A percentile compares a stretch with the other conserved stretches of the same genome.
Conservation (phyloP, 2,329 filamentous ascomycete species). For the Paramyrothecium sp. region DNA sequence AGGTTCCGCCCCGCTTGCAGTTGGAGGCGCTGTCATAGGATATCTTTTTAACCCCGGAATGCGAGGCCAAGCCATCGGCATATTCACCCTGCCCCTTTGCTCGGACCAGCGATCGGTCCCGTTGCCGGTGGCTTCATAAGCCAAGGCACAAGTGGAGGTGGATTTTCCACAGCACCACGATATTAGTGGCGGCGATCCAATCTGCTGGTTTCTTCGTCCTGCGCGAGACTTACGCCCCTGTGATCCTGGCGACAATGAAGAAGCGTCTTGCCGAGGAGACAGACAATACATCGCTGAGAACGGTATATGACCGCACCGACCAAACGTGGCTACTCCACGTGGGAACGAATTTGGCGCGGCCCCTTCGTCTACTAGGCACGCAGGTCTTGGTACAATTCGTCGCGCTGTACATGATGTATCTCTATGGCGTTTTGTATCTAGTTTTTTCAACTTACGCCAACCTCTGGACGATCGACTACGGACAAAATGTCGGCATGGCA, state of each 20-base stretch:
- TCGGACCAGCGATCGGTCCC: slow-evolving; percentile 49
- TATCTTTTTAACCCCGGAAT: slow-evolving; percentile 60
- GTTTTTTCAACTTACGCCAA: slow-evolving; percentile 47
- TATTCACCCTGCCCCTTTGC: slow-evolving; percentile 60
- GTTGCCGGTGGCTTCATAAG: slow-evolving; percentile 32
- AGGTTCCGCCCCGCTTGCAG: slow-evolving; percentile 12
- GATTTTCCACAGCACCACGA: slow-evolving; percentile 31
- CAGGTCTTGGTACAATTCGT: slow-evolving; percentile 48
- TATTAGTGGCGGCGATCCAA: slow-evolving; percentile 17
- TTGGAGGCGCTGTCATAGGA: too few species aligned
- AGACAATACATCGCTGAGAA: slow-evolving; percentile 3
- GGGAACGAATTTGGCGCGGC: slow-evolving; percentile 33
- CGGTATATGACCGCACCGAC: not conserved
- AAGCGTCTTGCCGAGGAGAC: slow-evolving; percentile 6
- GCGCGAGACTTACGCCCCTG: slow-evolving; percentile 25
- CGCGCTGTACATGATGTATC: slow-evolving; percentile 43
- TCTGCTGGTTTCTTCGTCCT: slow-evolving; percentile 22
- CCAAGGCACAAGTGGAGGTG: slow-evolving; percentile 31
- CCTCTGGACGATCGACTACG: slow-evolving; percentile 43
- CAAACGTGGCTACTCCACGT: slow-evolving; percentile 4
- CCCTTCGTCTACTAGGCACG: slow-evolving; percentile 42
- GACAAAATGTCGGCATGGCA: slow-evolving; percentile 38
- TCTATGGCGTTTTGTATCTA: slow-evolving; percentile 51
- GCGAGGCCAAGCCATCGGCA: slow-evolving; percentile 60
- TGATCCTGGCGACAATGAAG: slow-evolving; percentile 13